A percentile compares a stretch with the other conserved stretches of the same genome.
phyloP scores from a whole-genome alignment of 225 moss, liverwort and hornwort species.

The Polytrichum formosum region DNA sequence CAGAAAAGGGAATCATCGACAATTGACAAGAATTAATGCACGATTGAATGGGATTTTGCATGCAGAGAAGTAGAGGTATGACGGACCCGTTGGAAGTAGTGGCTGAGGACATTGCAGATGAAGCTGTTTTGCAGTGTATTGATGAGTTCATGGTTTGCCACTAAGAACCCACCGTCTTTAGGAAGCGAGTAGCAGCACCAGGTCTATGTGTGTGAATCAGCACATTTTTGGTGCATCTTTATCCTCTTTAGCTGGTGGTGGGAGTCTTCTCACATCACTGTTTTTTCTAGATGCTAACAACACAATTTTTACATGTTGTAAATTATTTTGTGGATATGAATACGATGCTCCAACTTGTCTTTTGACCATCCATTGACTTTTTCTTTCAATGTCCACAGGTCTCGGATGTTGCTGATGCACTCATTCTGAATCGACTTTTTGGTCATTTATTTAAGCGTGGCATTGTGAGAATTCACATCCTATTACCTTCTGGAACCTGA shows the following conservation, averaged over 20 bases:
- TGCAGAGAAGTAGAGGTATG: slow-evolving; percentile 68
- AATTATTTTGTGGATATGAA: too few relatives aligned
- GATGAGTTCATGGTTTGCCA: slow-evolving; percentile 86
- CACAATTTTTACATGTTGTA: too few relatives aligned
- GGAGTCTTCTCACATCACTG: too few relatives aligned
- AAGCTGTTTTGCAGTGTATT: slow-evolving; percentile 67
- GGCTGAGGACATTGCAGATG: slow-evolving; percentile 62
- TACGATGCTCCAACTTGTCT: too few relatives aligned
- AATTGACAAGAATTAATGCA: too few relatives aligned
- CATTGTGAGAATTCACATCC: slow-evolving; percentile 42
- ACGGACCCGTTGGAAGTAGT: slow-evolving; percentile 79
- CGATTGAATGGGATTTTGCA: too few relatives aligned
- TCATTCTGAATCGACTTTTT: slow-evolving; percentile 87
- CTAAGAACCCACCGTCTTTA: background rate
- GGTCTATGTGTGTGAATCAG: background rate
- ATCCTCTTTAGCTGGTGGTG: too few relatives aligned
- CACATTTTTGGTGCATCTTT: too few relatives aligned
- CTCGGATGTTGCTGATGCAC: slow-evolving; percentile 89
- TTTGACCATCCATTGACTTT: too few relatives aligned
- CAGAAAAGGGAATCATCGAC: too few relatives aligned
- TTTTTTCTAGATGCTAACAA: too few relatives aligned
- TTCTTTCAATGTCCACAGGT: slow-evolving; percentile 34
- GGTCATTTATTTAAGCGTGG: slow-evolving; percentile 78
- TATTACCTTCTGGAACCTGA: background rate
- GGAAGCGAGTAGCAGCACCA: background rate